Conservation (phyloP, 2,329 filamentous ascomycete species). For the Penicillium hordei region DNA sequence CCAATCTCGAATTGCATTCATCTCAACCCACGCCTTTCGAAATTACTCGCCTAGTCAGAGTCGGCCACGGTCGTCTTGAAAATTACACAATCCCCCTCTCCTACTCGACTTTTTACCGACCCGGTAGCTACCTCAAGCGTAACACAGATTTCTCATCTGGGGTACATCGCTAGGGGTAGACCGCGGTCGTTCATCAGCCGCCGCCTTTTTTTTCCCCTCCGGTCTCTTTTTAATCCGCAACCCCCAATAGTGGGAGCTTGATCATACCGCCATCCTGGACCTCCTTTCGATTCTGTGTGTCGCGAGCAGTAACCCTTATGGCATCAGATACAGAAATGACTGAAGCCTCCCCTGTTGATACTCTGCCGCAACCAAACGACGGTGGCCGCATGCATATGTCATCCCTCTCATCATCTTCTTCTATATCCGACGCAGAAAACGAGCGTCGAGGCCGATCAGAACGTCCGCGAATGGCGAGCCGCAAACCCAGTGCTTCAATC, state of each 20-base stretch:
- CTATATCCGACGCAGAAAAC: slow-evolving; percentile 49
- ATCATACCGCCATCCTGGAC: slow-evolving; percentile 24
- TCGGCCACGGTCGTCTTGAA: slow-evolving; percentile 14
- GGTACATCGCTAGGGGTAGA: slow-evolving; percentile 42
- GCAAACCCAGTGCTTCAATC: slow-evolving; percentile 79
- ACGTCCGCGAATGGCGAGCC: slow-evolving; percentile 68
- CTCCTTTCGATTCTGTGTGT: slow-evolving; percentile 18
- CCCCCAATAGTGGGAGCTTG: neutral
- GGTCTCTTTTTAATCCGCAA: neutral
- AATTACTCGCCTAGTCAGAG: slow-evolving; percentile 6
- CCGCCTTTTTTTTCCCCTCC: neutral
- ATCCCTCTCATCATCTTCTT: slow-evolving; percentile 48
- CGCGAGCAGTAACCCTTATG: slow-evolving; percentile 31
- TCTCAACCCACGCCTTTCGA: slow-evolving; percentile 3
- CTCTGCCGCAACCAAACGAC: slow-evolving; percentile 42
- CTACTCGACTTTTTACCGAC: slow-evolving; percentile 15
- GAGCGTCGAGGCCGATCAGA: slow-evolving; percentile 48
- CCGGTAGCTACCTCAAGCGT: slow-evolving; percentile 40
- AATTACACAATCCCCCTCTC: slow-evolving; percentile 1
- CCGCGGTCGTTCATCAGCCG: slow-evolving; percentile 24
- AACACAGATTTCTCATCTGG: slow-evolving; percentile 40
- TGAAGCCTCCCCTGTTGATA: slow-evolving; percentile 40
- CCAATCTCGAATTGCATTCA: slow-evolving; percentile 8
- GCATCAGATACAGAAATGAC: slow-evolving; percentile 39
- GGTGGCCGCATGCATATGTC: slow-evolving; percentile 42